Percentiles rank a stretch among this genome's conserved stretches.
phyloP scores from a whole-genome alignment of 164 flowering plant species.

The Vitis cinerea region DNA sequence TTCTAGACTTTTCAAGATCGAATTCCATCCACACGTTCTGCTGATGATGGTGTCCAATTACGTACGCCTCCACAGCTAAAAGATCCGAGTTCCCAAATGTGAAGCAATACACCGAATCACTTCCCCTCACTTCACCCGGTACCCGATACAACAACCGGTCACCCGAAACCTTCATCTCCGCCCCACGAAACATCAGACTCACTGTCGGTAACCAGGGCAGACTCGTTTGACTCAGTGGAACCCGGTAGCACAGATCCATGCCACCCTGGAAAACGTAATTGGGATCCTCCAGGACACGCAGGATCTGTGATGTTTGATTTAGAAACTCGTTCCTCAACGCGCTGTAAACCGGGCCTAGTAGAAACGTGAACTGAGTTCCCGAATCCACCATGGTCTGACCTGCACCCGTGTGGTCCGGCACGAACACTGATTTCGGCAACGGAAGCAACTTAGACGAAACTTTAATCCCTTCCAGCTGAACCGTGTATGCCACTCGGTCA shows the following conservation, averaged over 20 bases:
- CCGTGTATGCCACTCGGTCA: constrained; percentile 71
- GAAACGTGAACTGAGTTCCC: constrained; percentile 80
- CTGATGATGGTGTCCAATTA: constrained; percentile 85
- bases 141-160: constrained; percentile 58
- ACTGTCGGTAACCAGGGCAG: constrained; percentile 51
- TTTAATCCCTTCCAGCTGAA: constrained; percentile 66
- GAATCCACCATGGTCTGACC: constrained; percentile 95
- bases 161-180: constrained; percentile 59
- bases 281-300: constrained; percentile 47
- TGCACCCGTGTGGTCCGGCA: constrained; percentile 88
- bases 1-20: constrained; percentile 56
- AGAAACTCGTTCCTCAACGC: constrained; percentile 60
- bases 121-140: constrained; percentile 42
- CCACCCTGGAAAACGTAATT: constrained; percentile 68
- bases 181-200: constrained; percentile 62
- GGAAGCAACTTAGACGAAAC: constrained; percentile 44
- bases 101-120: constrained; percentile 56
- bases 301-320: constrained; percentile 37
- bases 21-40: constrained; percentile 84
- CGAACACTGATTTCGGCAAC: constrained; percentile 55
- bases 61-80: constrained; percentile 61
- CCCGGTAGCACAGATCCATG: constrained; percentile 66
- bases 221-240: constrained; percentile 20
- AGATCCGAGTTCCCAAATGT: constrained; percentile 82
- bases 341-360: constrained; percentile 72